phyloP scores from a whole-genome alignment of 2,329 filamentous ascomycete genomes.

The Penicillium sp. region DNA sequence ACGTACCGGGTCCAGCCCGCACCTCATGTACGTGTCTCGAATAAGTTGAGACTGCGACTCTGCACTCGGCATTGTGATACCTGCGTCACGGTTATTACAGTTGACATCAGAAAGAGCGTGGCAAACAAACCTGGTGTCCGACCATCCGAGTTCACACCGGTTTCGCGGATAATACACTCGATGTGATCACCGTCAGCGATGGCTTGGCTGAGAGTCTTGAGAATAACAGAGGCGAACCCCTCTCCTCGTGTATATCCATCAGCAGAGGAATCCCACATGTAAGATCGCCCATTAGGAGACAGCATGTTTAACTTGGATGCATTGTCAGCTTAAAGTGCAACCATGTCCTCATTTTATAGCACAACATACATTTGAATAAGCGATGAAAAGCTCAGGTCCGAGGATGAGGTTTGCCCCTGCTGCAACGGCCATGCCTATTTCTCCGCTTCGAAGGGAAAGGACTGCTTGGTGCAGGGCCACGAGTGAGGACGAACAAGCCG shows the following conservation, averaged over 20 bases:
- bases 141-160: conserved; percentile 42
- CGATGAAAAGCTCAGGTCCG: conserved; percentile 31
- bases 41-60: conserved; percentile 48
- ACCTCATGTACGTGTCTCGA: conserved; percentile 40
- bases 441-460: conserved; percentile 18
- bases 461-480: conserved; percentile 14
- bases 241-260: conserved; percentile 60
- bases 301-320: conserved; percentile 43
- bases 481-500: neutral
- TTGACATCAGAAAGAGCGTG: too few relatives aligned
- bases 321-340: too few relatives aligned
- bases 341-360: too few relatives aligned
- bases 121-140: conserved; percentile 19
- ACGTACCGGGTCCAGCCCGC: conserved; percentile 39
- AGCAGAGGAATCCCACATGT: conserved; percentile 51
- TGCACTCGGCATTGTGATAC: conserved; percentile 40
- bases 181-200: conserved; percentile 53
- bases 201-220: conserved; percentile 58
- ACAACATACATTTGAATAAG: conserved; percentile 17
- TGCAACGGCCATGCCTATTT: conserved; percentile 33
- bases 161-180: conserved; percentile 42
- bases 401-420: conserved; percentile 37
- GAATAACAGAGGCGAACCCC: conserved; percentile 54
- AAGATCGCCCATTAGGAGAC: conserved; percentile 57
- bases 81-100: conserved; percentile 4